These are phyloP conservation scores for barley (Hordeum vulgare) DNA, from an alignment of 176 grass and related monocot species.

Conservation along the genomic window MorexV3_pseudomolecules_assembly NC_058520.1:237649518-237650017, in stretches of 20 bases:
- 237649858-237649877: slow-evolving; percentile 43
- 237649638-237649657: slow-evolving; percentile 60
- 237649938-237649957: slow-evolving; percentile 55
- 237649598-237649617: slow-evolving; percentile 95
- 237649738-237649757: slow-evolving; percentile 71
- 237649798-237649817: slow-evolving; percentile 44
- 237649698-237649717: slow-evolving; percentile 17
- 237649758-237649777: slow-evolving; percentile 60
- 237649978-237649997: slow-evolving; percentile 38
- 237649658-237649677: slow-evolving; percentile 45
- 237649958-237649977: slow-evolving; percentile 35
- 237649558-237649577: slow-evolving; percentile 89
- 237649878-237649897: background rate
- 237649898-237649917: background rate
- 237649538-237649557: slow-evolving; percentile 65
- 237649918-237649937: slow-evolving; percentile 35
- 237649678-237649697: background rate
- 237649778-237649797: slow-evolving; percentile 34
- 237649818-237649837: slow-evolving; percentile 54
- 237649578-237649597: slow-evolving; percentile 87
- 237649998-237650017: slow-evolving; percentile 24
- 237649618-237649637: slow-evolving; percentile 87
- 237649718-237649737: slow-evolving; percentile 68
- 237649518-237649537: slow-evolving; percentile 70
- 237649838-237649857: background rate